Conservation (phyloP, 345 rosid genomes). For the Populus davidiana region DNA sequence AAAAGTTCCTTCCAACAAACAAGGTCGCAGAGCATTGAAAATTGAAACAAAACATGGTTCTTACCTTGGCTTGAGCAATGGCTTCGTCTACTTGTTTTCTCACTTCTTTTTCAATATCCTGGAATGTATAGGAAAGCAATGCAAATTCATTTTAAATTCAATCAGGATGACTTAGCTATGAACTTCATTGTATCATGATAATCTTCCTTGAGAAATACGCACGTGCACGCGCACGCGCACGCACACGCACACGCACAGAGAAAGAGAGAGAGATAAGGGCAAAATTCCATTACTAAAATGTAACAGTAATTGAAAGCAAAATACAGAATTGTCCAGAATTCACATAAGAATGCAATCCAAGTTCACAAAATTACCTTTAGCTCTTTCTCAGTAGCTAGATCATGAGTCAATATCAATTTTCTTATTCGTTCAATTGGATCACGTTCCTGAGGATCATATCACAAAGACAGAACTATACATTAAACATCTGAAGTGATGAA, state of each 20-base stretch:
- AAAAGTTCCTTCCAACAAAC: not conserved
- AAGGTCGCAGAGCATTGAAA: not conserved
- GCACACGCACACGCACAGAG: not conserved
- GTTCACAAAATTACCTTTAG: conserved; percentile 57
- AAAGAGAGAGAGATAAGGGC: not conserved
- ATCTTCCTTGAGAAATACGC: not conserved
- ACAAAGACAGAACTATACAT: conserved; percentile 1
- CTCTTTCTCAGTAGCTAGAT: conserved; percentile 90
- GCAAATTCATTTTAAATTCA: not conserved
- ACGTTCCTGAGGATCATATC: conserved; percentile 58
- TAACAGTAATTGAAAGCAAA: not conserved
- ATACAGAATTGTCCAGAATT: not conserved
- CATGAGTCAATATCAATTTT: conserved; percentile 68
- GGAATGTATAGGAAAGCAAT: conserved; percentile 9
- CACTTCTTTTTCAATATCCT: conserved; percentile 91
- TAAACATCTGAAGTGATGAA: not conserved
- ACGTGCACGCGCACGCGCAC: accelerated
- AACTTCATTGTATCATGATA: not conserved
- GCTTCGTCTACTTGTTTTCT: conserved; percentile 92
- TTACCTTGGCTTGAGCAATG: conserved; percentile 94
- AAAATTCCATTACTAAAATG: not conserved
- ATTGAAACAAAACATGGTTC: not conserved
- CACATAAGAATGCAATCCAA: not conserved
- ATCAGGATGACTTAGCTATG: not conserved
- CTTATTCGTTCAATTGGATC: conserved; percentile 91